A percentile compares a stretch with the other conserved stretches of the same genome.
phyloP scores from a whole-genome alignment of 257 asterid species.

The Petrea volubilis region DNA sequence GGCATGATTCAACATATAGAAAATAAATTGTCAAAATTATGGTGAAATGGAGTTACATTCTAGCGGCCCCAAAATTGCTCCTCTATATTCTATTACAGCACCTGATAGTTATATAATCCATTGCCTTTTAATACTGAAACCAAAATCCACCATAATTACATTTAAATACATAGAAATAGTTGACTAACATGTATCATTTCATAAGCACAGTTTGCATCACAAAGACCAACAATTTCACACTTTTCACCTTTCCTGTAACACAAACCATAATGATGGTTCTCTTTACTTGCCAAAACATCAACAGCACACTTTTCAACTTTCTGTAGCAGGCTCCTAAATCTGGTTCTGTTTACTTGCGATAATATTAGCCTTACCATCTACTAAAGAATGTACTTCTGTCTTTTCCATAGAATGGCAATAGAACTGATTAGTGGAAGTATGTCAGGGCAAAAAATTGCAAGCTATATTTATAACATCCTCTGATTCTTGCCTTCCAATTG shows the following conservation, averaged over 20 bases:
- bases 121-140: not conserved
- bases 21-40: too few relatives aligned
- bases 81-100: not conserved
- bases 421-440: not conserved
- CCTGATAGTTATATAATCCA: not conserved
- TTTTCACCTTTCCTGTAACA: not conserved
- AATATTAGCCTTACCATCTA: not conserved
- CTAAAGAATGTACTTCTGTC: not conserved
- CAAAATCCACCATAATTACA: not conserved
- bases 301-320: not conserved
- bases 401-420: not conserved
- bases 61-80: not conserved
- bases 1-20: too few relatives aligned
- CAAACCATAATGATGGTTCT: not conserved
- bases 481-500: not conserved
- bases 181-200: not conserved
- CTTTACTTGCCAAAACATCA: not conserved
- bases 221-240: not conserved
- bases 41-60: not conserved
- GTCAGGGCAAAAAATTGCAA: not conserved
- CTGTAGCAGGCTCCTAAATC: not conserved
- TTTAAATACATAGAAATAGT: not conserved
- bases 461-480: not conserved
- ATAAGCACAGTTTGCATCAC: not conserved
- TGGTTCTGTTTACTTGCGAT: not conserved